A percentile compares a stretch with the other conserved stretches of the same genome.
Conservation (phyloP, 129 eudicot genomes). For the Flaveria ramosissima region DNA sequence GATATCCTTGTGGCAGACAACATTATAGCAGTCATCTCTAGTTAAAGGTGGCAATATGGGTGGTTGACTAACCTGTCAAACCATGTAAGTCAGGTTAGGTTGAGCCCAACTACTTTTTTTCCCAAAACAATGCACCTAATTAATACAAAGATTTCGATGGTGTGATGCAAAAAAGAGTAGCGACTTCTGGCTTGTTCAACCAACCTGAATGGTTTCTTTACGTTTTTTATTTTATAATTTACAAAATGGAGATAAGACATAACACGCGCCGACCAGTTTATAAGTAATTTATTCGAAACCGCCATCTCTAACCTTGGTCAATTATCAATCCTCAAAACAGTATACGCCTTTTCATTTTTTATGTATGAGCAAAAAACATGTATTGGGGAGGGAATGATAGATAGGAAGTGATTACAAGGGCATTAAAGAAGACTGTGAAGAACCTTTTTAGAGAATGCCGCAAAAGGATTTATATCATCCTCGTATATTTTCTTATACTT, state of each 20-base stretch:
- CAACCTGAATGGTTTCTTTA: neutral
- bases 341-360: neutral
- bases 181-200: neutral
- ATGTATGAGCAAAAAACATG: neutral
- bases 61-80: too few species aligned
- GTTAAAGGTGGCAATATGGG: too few species aligned
- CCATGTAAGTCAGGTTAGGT: too few species aligned
- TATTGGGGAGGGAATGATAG: neutral
- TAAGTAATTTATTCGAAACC: too few species aligned
- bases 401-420: too few species aligned
- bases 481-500: constrained; percentile 98
- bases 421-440: neutral
- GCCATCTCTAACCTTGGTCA: too few species aligned
- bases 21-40: too few species aligned
- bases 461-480: constrained; percentile 98
- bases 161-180: neutral
- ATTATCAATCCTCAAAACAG: neutral
- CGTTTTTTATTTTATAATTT: neutral
- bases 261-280: neutral
- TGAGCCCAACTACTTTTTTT: too few species aligned
- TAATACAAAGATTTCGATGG: neutral
- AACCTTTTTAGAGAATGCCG: constrained; percentile 98
- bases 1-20: too few species aligned
- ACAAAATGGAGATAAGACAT: neutral
- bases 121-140: neutral